A percentile compares a stretch with the other conserved stretches of the same genome.
These are phyloP conservation scores for Neopestalotiopsis sp. DNA, from an alignment of 2,329 filamentous ascomycete species.

Conservation along the genomic window DNA sequence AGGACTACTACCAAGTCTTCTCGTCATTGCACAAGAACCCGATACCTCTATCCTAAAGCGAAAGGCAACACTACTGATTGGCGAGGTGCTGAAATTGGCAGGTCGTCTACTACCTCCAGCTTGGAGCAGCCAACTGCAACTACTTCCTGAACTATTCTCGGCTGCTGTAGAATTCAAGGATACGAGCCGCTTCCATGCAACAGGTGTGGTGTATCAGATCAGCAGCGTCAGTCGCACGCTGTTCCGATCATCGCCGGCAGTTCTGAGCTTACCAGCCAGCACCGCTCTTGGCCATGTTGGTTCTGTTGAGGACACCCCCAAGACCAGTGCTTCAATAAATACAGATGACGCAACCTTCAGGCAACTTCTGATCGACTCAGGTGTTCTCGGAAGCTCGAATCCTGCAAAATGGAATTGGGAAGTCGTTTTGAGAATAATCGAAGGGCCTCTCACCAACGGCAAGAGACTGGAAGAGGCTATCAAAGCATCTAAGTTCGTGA, in stretches of 20 bases:
- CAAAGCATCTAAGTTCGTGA: conserved; percentile 94
- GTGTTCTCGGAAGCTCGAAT: conserved; percentile 87
- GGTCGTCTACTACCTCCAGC: conserved; percentile 82
- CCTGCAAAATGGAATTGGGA: conserved; percentile 99
- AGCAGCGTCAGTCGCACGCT: conserved; percentile 95
- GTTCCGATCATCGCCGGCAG: conserved; percentile 73
- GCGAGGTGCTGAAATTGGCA: conserved; percentile 88
- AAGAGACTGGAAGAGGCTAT: conserved; percentile 94
- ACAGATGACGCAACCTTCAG: conserved; percentile 69
- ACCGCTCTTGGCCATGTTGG: conserved; percentile 55
- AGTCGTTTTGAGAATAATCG: conserved; percentile 85
- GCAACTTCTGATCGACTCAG: conserved; percentile 74
- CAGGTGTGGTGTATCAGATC: conserved; percentile 94
- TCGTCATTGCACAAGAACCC: conserved; percentile 71
- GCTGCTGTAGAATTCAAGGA: conserved; percentile 75
- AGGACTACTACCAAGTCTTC: conserved; percentile 68
- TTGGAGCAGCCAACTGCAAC: conserved; percentile 84
- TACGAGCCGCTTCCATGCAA: conserved; percentile 79
- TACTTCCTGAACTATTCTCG: conserved; percentile 84
- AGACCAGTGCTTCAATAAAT: conserved; percentile 52
- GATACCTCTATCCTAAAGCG: conserved; percentile 76
- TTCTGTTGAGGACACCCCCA: conserved; percentile 62
- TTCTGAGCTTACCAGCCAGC: conserved; percentile 47
- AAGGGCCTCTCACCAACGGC: conserved; percentile 88
- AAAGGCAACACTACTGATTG: conserved; percentile 88